These are phyloP conservation scores for Bothriochloa decipiens DNA, from an alignment of 176 grass and related monocot species.

Conservation along the genomic window DNA sequence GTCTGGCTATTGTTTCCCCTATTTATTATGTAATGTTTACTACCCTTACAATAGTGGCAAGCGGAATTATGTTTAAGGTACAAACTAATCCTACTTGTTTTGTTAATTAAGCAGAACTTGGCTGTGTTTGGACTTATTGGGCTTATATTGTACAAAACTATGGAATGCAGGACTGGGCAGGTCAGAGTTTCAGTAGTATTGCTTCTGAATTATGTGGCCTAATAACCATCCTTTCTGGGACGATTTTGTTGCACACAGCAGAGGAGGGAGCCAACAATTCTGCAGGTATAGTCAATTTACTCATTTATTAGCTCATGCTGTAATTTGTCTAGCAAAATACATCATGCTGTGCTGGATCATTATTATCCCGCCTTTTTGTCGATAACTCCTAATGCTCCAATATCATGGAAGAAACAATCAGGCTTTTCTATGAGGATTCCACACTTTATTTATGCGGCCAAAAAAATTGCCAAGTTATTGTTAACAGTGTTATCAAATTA, in stretches of 20 bases:
- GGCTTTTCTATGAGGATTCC: not conserved
- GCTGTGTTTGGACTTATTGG: constrained; percentile 13
- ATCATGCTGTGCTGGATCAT: not conserved
- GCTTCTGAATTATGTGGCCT: constrained; percentile 91
- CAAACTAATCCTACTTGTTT: not conserved
- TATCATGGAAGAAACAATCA: not conserved
- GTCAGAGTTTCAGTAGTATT: constrained; percentile 79
- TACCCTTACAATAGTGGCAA: constrained; percentile 87
- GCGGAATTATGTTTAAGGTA: constrained; percentile 99
- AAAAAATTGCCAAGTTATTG: not conserved
- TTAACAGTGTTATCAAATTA: not conserved
- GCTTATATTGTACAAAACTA: constrained; percentile 35
- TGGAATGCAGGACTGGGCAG: constrained; percentile 76
- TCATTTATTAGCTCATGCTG: not conserved
- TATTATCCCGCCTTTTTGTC: not conserved
- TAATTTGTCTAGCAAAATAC: not conserved
- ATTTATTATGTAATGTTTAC: constrained; percentile 99
- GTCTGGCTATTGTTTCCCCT: constrained; percentile 85
- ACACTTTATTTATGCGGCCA: not conserved
- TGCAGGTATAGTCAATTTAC: constrained; percentile 45
- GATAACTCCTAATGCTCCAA: not conserved
- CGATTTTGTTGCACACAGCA: constrained; percentile 79
- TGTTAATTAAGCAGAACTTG: constrained; percentile 19
- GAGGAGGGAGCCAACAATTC: constrained; percentile 64
- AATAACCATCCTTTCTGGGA: constrained; percentile 88